phyloP scores from a whole-genome alignment of 2,329 filamentous ascomycete genomes.

The Neonectria coccinea region DNA sequence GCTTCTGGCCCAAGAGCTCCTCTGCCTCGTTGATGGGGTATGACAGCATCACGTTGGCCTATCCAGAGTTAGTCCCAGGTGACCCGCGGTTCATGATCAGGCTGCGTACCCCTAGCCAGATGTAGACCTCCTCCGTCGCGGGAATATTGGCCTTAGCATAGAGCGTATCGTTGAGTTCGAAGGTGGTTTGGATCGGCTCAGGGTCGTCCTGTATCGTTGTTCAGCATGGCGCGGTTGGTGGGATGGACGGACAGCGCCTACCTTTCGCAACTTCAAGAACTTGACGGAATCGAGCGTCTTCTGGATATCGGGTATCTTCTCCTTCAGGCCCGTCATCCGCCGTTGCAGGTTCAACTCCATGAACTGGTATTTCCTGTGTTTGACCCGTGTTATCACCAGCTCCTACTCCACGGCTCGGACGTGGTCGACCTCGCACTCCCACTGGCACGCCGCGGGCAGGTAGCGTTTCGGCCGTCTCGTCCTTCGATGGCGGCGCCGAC shows the following conservation, averaged over 20 bases:
- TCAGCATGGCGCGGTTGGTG: conserved; percentile 33
- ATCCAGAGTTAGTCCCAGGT: conserved; percentile 41
- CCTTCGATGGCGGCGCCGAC: conserved; percentile 45
- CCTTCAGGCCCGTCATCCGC: conserved; percentile 82
- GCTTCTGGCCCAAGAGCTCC: conserved; percentile 79
- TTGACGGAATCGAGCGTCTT: conserved; percentile 93
- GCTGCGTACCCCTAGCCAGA: conserved; percentile 87
- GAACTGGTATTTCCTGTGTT: conserved; percentile 94
- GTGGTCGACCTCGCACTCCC: conserved; percentile 26
- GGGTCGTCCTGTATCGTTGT: conserved; percentile 56
- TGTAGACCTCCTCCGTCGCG: conserved; percentile 89
- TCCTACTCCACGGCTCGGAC: conserved; percentile 12
- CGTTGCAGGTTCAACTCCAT: conserved; percentile 96
- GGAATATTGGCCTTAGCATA: conserved; percentile 89
- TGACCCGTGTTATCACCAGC: conserved; percentile 35
- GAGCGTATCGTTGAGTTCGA: conserved; percentile 96
- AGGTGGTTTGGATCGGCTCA: conserved; percentile 88
- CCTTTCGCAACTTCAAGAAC: conserved; percentile 83
- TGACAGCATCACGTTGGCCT: conserved; percentile 97
- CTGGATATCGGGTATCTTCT: conserved; percentile 97
- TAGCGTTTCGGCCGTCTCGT: conserved; percentile 17
- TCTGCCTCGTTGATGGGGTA: conserved; percentile 93
- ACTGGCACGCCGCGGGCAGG: conserved; percentile 5
- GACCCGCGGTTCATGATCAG: background rate
- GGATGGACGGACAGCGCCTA: conserved; percentile 48